Percentiles rank a stretch among this genome's conserved stretches.
phyloP scores from a whole-genome alignment of 768 basidiomycete species.

The Leccinum obscurum region DNA sequence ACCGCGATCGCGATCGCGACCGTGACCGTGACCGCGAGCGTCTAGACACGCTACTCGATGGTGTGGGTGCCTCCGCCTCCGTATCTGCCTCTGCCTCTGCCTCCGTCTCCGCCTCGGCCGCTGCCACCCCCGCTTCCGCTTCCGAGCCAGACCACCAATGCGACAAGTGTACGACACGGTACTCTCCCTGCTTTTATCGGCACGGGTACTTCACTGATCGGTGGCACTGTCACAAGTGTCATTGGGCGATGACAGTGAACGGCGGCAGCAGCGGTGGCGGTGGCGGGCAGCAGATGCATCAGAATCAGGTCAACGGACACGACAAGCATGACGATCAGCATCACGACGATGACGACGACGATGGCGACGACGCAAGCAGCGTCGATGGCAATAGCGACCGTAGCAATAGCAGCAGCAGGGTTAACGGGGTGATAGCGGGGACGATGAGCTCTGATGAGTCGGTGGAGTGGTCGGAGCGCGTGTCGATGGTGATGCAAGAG shows the following conservation, averaged over 20 bases:
- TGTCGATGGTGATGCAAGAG: conserved; percentile 19
- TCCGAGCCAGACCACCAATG: conserved; percentile 44
- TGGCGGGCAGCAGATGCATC: neutral
- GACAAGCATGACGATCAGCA: neutral
- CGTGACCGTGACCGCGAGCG: neutral
- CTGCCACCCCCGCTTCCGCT: neutral
- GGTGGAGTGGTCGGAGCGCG: conserved; percentile 21
- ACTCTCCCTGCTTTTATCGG: conserved; percentile 76
- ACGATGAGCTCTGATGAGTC: neutral
- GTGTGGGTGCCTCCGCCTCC: neutral
- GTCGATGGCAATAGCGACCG: neutral
- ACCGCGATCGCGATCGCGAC: conserved; percentile 23
- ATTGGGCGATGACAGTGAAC: conserved; percentile 29
- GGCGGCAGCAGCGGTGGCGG: neutral
- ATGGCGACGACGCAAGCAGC: neutral
- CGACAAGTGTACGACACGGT: conserved; percentile 61
- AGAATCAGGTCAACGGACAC: neutral
- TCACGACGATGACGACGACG: neutral
- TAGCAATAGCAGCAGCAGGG: neutral
- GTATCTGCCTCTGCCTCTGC: neutral
- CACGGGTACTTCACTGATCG: conserved; percentile 26
- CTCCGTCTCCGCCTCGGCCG: conserved; percentile 3
- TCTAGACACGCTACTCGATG: neutral
- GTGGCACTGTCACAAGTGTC: conserved; percentile 48
- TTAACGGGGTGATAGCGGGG: neutral